These are phyloP conservation scores for Conticribra guillardii DNA, from an alignment of 108 stramenopile species.

Conservation along the genomic window DNA sequence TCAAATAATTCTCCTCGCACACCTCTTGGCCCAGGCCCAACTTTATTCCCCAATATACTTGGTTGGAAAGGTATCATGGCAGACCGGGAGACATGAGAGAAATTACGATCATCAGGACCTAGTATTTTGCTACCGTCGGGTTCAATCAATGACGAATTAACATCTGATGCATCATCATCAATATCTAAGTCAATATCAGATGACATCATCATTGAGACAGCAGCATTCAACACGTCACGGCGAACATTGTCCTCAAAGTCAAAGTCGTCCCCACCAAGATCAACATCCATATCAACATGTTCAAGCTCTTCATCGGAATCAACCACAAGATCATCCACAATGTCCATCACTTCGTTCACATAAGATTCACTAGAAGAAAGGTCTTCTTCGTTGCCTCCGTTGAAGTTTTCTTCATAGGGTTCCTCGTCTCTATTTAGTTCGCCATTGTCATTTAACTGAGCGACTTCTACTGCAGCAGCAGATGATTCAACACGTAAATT, in stretches of 20 bases:
- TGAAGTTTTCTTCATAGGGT: slow-evolving; percentile 15
- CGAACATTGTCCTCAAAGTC: slow-evolving; percentile 2
- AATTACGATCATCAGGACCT: slow-evolving; percentile 42
- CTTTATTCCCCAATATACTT: slow-evolving; percentile 65
- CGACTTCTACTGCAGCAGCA: slow-evolving; percentile 45
- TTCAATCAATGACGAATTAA: slow-evolving; percentile 36
- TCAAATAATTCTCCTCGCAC: slow-evolving; percentile 62
- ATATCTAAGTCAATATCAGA: slow-evolving; percentile 25
- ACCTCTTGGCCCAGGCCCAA: slow-evolving; percentile 77
- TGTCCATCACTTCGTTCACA: slow-evolving; percentile 69
- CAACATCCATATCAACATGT: slow-evolving; percentile 51
- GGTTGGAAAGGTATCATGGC: slow-evolving; percentile 84
- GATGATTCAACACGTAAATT: slow-evolving; percentile 52
- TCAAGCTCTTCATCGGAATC: slow-evolving; percentile 45
- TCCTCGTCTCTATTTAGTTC: slow-evolving; percentile 8
- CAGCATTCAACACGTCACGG: slow-evolving; percentile 4
- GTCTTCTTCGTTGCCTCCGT: slow-evolving; percentile 27
- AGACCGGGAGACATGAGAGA: slow-evolving; percentile 74
- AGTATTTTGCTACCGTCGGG: slow-evolving; percentile 41
- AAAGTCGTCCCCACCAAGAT: slow-evolving; percentile 27
- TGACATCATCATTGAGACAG: slow-evolving; percentile 9
- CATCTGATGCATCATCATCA: slow-evolving; percentile 51
- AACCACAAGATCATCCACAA: slow-evolving; percentile 39
- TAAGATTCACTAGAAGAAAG: slow-evolving; percentile 13
- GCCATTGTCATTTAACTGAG: slow-evolving; percentile 18